These are phyloP conservation scores for rapeseed (Brassica napus) DNA, from an alignment of 345 rosid species.

Conservation along the genomic window DNA sequence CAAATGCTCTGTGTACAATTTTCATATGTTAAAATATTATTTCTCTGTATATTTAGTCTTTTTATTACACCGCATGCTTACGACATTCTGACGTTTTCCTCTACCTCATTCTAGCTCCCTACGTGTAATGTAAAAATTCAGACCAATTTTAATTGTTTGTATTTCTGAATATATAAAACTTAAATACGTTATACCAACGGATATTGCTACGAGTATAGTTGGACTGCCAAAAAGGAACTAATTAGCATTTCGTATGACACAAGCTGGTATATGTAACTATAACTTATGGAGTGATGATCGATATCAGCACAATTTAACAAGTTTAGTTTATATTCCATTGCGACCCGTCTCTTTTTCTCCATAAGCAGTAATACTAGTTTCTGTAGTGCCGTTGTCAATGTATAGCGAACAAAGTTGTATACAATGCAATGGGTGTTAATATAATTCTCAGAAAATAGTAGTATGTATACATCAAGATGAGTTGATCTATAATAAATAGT, in stretches of 20 bases:
- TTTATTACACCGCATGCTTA: conserved; percentile 35
- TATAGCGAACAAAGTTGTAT: conserved; percentile 4
- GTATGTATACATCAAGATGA: not conserved
- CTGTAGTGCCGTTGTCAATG: conserved; percentile 27
- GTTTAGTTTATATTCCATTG: conserved; percentile 6
- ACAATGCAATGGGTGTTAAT: not conserved
- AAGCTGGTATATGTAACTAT: conserved; percentile 2
- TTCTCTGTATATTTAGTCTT: not conserved
- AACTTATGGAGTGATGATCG: not conserved
- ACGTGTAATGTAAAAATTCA: not conserved
- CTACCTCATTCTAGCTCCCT: not conserved
- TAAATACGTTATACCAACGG: not conserved
- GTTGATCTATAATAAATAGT: not conserved
- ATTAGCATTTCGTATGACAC: conserved; percentile 6
- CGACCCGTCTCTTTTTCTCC: conserved; percentile 2
- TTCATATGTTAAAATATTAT: conserved; percentile 12
- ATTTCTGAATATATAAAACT: not conserved
- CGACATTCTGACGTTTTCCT: conserved; percentile 22
- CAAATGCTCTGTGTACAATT: conserved; percentile 11
- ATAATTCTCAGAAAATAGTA: not conserved
- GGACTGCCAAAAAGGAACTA: not conserved
- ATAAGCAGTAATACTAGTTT: conserved; percentile 11
- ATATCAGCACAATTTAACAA: conserved; percentile 4
- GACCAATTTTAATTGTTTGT: not conserved
- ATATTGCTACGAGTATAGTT: not conserved